phyloP scores from a whole-genome alignment of 2,329 filamentous ascomycete species.

The Pyrenophora teres region DNA sequence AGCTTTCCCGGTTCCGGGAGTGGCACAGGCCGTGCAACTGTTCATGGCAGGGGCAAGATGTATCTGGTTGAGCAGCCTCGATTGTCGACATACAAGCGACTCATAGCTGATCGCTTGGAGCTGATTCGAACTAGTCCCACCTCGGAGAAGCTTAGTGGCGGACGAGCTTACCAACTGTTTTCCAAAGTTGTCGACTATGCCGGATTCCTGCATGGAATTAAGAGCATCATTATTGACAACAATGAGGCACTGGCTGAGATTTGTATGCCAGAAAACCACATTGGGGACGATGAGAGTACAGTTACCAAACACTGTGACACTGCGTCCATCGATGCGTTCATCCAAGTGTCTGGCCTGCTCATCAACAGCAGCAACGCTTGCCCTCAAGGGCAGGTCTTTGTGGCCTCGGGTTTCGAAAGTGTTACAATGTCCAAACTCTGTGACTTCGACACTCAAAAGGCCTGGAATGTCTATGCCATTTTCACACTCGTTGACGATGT shows the following conservation, averaged over 20 bases:
- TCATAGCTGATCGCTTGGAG: constrained; percentile 10
- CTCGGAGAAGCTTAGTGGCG: constrained; percentile 15
- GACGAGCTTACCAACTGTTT: constrained; percentile 22
- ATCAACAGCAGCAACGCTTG: constrained; percentile 24
- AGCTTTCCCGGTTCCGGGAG: constrained; percentile 1
- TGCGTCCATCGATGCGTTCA: constrained; percentile 23
- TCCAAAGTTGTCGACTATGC: constrained; percentile 22
- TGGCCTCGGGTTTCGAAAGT: constrained; percentile 21
- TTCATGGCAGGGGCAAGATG: constrained; percentile 12
- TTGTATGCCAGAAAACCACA: constrained; percentile 5
- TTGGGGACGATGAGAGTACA: constrained; percentile 17
- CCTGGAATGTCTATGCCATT: constrained; percentile 17
- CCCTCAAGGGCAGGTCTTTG: constrained; percentile 16
- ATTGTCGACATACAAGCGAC: constrained; percentile 15
- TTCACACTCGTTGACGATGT: constrained; percentile 3
- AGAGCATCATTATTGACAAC: constrained; percentile 15
- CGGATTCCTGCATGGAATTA: constrained; percentile 18
- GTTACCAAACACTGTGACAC: constrained; percentile 16
- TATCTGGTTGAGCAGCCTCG: neutral
- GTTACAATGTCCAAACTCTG: constrained; percentile 10
- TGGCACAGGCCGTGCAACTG: constrained; percentile 2
- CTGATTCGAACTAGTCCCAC: constrained; percentile 1
- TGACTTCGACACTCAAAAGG: constrained; percentile 8
- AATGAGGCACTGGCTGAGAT: constrained; percentile 19
- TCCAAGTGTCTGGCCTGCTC: constrained; percentile 23